Base-by-base conservation (phyloP, 2,329 filamentous ascomycete species). In the Gremmenia infestans region DNA sequence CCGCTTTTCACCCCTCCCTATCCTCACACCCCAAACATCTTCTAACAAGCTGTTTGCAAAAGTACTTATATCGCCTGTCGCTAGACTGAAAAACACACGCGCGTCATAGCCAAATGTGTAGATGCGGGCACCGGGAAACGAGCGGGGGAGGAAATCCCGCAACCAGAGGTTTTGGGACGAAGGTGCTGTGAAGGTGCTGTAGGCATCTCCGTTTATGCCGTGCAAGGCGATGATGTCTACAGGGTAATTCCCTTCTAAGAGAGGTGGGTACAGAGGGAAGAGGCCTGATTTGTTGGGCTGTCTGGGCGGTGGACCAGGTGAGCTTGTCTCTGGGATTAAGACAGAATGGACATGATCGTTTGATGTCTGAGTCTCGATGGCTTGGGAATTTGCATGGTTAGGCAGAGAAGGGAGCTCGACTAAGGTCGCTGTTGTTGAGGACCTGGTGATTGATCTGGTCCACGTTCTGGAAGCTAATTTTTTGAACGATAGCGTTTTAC, bases 101-200 rank as follows among this genome's bases (percentile, higher is more conserved):
- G 61, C 59, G 48, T 57, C 48, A 11, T 64, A 64, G 14, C 59
- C 60, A 49, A 54, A 63, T 1, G 60, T 52, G 43, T 58, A 61
- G 17, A 63, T 48, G n/a, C 60, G 52, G 4, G 53, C 54, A 0
- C 52, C 54, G 3, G 57, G 59, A 5, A 63, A 54, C 9, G 52
- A 48, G 7, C 12, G 23, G 1, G 57, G 59, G 15, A 61, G 11
- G 15, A 58, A 60, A 19, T 63, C 60, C 5, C 37, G 40, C 4
- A 64, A 36, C 60, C 62, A 64, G 6, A 60, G 17, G 22, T 36
- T 22, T 4, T 14, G 1, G 36, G 9, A 32, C 3, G 42, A 32
- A 15, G 45, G 14, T 5, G 8, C 15, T 22, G 53, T 58, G 60
- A 60, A 63, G 12, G 61, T 63, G 9, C 48, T 47, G 5, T 49